A percentile compares a stretch with the other conserved stretches of the same genome.
Conservation (phyloP, 2,329 filamentous ascomycete genomes). For the Cladosporium sp. region DNA sequence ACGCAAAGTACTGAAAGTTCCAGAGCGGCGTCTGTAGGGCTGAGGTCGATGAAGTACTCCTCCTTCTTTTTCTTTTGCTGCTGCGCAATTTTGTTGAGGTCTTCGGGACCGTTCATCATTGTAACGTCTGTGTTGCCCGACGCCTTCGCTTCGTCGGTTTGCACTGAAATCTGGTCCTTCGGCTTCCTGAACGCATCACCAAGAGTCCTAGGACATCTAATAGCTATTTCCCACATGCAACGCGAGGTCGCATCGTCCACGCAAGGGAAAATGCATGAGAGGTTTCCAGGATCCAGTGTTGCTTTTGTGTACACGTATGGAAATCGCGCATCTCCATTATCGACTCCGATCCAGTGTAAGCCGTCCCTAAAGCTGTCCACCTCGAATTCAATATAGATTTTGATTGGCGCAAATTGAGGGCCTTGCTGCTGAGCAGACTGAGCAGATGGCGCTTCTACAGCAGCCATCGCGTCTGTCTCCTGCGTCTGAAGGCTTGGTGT, state of each 20-base stretch:
- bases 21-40: slow-evolving; percentile 75
- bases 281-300: slow-evolving; percentile 67
- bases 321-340: slow-evolving; percentile 72
- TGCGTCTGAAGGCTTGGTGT: slow-evolving; percentile 30
- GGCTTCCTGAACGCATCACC: slow-evolving; percentile 59
- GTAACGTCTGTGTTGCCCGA: slow-evolving; percentile 26
- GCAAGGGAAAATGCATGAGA: slow-evolving; percentile 87
- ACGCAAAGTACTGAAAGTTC: slow-evolving; percentile 90
- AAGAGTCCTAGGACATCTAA: slow-evolving; percentile 78
- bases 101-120: slow-evolving; percentile 34
- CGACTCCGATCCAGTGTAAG: slow-evolving; percentile 82
- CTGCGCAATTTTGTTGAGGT: slow-evolving; percentile 6
- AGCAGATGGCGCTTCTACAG: slow-evolving; percentile 24
- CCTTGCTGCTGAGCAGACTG: slow-evolving; percentile 24
- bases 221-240: slow-evolving; percentile 80
- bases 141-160: slow-evolving; percentile 9
- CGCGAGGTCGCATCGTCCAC: slow-evolving; percentile 77
- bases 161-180: slow-evolving; percentile 17
- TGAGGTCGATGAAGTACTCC: slow-evolving; percentile 40
- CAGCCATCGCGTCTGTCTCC: slow-evolving; percentile 30
- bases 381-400: slow-evolving; percentile 67
- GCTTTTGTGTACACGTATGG: slow-evolving; percentile 89
- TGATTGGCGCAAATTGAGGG: slow-evolving; percentile 53
- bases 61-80: slow-evolving; percentile 24
- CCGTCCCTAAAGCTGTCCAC: slow-evolving; percentile 74